Percentiles rank a stretch among this genome's conserved stretches.
Evolutionary conservation across 768 basidiomycete species (phyloP).

Genomic region (Pluteus cervinus): DNA sequence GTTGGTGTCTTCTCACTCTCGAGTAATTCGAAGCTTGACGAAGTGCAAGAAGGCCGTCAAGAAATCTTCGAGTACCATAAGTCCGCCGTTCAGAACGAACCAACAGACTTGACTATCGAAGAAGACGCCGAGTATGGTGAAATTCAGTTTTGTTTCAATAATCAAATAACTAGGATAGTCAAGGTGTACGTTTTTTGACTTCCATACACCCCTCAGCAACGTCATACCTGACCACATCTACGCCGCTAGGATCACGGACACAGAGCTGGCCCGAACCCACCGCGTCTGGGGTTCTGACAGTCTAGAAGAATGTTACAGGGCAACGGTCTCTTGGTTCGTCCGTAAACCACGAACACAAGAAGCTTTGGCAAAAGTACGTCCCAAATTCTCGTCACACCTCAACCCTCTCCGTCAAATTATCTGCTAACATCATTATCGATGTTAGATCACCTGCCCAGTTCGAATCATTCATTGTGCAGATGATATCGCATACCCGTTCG

Average conservation of each 20-base stretch:
- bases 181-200: slow-evolving; percentile 10
- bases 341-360: slow-evolving; percentile 9
- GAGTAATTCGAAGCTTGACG: slow-evolving; percentile 22
- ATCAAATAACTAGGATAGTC: slow-evolving; percentile 10
- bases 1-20: not conserved
- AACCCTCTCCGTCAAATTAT: not conserved
- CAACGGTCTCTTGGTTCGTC: slow-evolving; percentile 12
- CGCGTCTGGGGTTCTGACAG: slow-evolving; percentile 13
- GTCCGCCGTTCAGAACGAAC: slow-evolving; percentile 10
- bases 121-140: slow-evolving; percentile 15
- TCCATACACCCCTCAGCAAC: not conserved
- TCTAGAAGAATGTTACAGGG: slow-evolving; percentile 10
- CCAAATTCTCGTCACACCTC: too few species aligned
- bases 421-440: not conserved
- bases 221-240: not conserved
- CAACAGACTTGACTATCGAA: slow-evolving; percentile 10
- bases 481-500: slow-evolving; percentile 22
- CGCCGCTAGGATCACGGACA: slow-evolving; percentile 8
- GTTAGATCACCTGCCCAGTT: slow-evolving; percentile 20
- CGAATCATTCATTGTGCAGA: slow-evolving; percentile 22
- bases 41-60: slow-evolving; percentile 19
- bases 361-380: slow-evolving; percentile 14
- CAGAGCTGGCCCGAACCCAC: slow-evolving; percentile 7
- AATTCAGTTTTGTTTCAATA: slow-evolving; percentile 17
- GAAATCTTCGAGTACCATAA: slow-evolving; percentile 21